Evolutionary conservation across 345 rosid species (phyloP), one percentile per base, ranked within the genome.

Genomic region (Rhizophora apiculata): DNA sequence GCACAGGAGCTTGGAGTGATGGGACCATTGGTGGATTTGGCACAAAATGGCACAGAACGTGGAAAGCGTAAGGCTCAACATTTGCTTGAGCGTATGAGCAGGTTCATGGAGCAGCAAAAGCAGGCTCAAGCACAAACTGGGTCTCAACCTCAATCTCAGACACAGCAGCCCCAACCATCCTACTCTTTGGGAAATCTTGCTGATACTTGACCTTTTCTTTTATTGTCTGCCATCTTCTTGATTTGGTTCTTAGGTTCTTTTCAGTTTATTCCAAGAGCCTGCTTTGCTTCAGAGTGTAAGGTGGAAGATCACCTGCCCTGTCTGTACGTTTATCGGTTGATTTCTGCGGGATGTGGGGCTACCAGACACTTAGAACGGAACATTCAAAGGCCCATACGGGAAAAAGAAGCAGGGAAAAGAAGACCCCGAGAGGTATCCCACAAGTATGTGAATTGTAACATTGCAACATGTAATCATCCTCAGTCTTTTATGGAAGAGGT

Each of bases 61-160:
- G 99, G 96, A 54, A 95, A 92, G 77, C 78, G 97, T 56, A 95
- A 92, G 80, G 99, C 99, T 81, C 89, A 85, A 3, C 96, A 88
- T 76, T 82, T 92, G 76, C 83, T 92, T 1, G 97, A 92, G 55
- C 90, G 96, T 11, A 84, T 95, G 72, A 87, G 76, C 82, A 82
- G 89, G 76, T 85, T 79, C 55, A 30, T 82, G 29, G 99, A 92
- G 74, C 92, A 87, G 79, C 89, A 88, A 81, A 82, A 88, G 76
- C 89, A 81, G 74, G 86, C 83, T 52, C 78, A 82, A 63, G 74
- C 73, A 24, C 86, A 80, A 65, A 60, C 72, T 1, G 84, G 80
- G 53, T 54, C 80, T 20, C 73, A 68, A 65, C 39, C 85, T 34
- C 58, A 54, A 18, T 21, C 58, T n/a, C 80, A 73, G 64, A 75